A percentile compares a stretch with the other conserved stretches of the same genome.
Conservation (phyloP, 2,329 filamentous ascomycete genomes). For the Xylariaceae sp. region DNA sequence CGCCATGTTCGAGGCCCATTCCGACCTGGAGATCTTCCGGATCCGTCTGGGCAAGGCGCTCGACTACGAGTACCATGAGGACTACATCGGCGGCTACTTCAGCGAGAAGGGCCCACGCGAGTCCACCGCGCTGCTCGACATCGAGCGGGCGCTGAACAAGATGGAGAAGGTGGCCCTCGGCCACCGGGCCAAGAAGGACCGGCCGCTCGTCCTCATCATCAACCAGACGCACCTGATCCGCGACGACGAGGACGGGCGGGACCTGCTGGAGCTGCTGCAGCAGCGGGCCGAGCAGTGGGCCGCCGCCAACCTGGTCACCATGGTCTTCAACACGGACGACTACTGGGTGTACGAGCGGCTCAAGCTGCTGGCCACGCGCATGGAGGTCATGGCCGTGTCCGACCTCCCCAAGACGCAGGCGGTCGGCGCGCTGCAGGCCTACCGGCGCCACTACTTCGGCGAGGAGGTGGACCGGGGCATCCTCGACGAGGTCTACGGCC, state of each 20-base stretch:
- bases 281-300: conserved; percentile 97
- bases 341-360: conserved; percentile 97
- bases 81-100: conserved; percentile 95
- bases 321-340: conserved; percentile 93
- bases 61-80: conserved; percentile 95
- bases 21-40: conserved; percentile 90
- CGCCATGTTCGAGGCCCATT: conserved; percentile 94
- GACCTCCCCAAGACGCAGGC: conserved; percentile 77
- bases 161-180: conserved; percentile 87
- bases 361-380: conserved; percentile 84
- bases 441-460: conserved; percentile 70
- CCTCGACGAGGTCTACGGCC: conserved; percentile 74
- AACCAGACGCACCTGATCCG: conserved; percentile 89
- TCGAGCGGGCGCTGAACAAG: conserved; percentile 95
- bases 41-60: conserved; percentile 87
- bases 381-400: conserved; percentile 83
- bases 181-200: conserved; percentile 51
- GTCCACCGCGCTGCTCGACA: conserved; percentile 85
- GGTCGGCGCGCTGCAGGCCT: conserved; percentile 66
- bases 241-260: conserved; percentile 86
- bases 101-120: conserved; percentile 89
- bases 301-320: conserved; percentile 79
- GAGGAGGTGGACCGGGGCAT: conserved; percentile 48
- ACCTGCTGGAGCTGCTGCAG: conserved; percentile 88
- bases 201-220: conserved; percentile 83